A percentile compares a stretch with the other conserved stretches of the same genome.
phyloP scores from a whole-genome alignment of 2,329 filamentous ascomycete species.

The Pyrenochaeta sp. region DNA sequence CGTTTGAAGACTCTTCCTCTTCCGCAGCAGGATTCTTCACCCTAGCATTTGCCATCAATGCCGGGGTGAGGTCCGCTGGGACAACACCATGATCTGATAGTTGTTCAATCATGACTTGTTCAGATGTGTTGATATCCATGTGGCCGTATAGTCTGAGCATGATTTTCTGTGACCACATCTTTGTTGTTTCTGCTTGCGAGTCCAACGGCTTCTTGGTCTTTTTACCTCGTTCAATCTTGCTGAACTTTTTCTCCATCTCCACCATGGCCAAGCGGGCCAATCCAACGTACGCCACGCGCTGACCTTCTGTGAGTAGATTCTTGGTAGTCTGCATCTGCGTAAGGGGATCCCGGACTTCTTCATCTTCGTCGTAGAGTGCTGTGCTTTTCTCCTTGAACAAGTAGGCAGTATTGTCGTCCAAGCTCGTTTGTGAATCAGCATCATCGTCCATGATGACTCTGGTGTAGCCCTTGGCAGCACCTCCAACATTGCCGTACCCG shows the following conservation, averaged over 20 bases:
- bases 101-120: slow-evolving; percentile 99
- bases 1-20: slow-evolving; percentile 28
- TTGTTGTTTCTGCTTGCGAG: slow-evolving; percentile 76
- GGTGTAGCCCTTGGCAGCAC: slow-evolving; percentile 94
- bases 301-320: slow-evolving; percentile 90
- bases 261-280: slow-evolving; percentile 82
- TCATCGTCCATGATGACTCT: slow-evolving; percentile 95
- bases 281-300: slow-evolving; percentile 95
- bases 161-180: slow-evolving; percentile 98
- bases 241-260: slow-evolving; percentile 74
- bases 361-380: slow-evolving; percentile 72
- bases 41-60: slow-evolving; percentile 88
- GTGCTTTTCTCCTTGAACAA: slow-evolving; percentile 81
- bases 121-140: slow-evolving; percentile 91
- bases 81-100: slow-evolving; percentile 90
- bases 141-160: slow-evolving; percentile 94
- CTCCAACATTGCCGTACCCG: slow-evolving; percentile 79
- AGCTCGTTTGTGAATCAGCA: slow-evolving; percentile 88
- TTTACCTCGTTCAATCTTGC: slow-evolving; percentile 68
- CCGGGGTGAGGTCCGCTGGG: slow-evolving; percentile 80
- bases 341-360: slow-evolving; percentile 78
- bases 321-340: slow-evolving; percentile 96
- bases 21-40: slow-evolving; percentile 91
- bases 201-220: slow-evolving; percentile 75
- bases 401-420: slow-evolving; percentile 97